Conservation (phyloP, 495 filamentous ascomycete genomes). For the Letharia columbiana region DNA sequence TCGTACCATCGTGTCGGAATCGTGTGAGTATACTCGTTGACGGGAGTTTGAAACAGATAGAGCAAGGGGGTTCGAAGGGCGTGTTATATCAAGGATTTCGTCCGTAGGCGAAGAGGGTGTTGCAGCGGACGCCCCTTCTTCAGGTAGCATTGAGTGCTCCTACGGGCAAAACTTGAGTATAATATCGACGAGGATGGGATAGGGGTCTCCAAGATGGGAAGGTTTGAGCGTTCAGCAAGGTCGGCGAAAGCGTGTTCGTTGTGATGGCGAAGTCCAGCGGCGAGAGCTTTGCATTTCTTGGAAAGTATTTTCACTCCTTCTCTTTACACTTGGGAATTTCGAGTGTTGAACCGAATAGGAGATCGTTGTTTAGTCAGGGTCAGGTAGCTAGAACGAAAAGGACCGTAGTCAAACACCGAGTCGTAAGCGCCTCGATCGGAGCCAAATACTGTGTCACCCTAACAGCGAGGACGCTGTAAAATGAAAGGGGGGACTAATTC, state of each 20-base stretch:
- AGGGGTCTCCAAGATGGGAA: not conserved
- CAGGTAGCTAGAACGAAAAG: constrained; percentile 3
- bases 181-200: not conserved
- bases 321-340: not conserved
- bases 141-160: not conserved
- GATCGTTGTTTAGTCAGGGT: not conserved
- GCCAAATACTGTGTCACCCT: not conserved
- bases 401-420: constrained; percentile 1
- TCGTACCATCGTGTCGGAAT: constrained; percentile 15
- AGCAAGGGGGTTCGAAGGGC: not conserved
- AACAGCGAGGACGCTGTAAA: not conserved
- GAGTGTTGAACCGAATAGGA: not conserved
- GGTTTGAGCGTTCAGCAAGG: not conserved
- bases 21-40: not conserved
- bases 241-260: constrained; percentile 6
- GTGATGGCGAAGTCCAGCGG: not conserved
- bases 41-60: not conserved
- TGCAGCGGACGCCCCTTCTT: not conserved
- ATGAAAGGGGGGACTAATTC: not conserved
- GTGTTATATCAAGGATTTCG: not conserved
- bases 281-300: not conserved
- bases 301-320: not conserved
- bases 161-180: not conserved
- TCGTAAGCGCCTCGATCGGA: constrained; percentile 11
- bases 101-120: not conserved